Evolutionary conservation across 176 grass and related monocot genomes (phyloP).

Genomic region (Triticum monococcum): DNA sequence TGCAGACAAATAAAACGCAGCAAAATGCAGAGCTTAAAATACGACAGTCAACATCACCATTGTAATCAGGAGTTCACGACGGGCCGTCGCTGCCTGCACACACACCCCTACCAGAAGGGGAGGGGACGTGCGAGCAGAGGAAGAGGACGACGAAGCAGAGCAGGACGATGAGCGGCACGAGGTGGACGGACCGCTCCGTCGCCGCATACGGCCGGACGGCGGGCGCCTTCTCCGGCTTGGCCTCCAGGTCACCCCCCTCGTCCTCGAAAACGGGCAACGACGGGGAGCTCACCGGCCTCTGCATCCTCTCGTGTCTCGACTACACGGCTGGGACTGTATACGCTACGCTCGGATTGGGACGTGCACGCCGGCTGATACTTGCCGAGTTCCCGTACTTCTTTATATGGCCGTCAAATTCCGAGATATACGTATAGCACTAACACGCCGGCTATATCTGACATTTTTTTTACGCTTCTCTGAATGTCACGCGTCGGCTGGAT

Average conservation of each 20-base stretch:
- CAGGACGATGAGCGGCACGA: conserved; percentile 35
- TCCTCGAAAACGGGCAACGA: conserved; percentile 24
- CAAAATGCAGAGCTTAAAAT: background rate
- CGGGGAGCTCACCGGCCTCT: conserved; percentile 53
- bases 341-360: no score
- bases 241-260: conserved; percentile 35
- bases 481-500: conserved; percentile 20
- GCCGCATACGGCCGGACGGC: background rate
- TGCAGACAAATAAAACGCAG: background rate
- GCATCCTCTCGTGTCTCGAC: conserved; percentile 5
- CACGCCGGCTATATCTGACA: no score
- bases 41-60: no score
- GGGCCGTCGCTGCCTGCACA: no score
- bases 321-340: no score
- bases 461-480: background rate
- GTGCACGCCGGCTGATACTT: background rate
- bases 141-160: conserved; percentile 52
- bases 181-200: conserved; percentile 34
- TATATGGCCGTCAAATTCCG: background rate
- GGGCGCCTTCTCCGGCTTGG: conserved; percentile 50
- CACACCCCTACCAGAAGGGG: conserved; percentile 22
- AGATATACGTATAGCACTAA: no score
- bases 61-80: no score
- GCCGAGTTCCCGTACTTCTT: background rate
- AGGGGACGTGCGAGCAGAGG: conserved; percentile 40